These are phyloP conservation scores for Paraphoma sp. DNA, from an alignment of 2,329 filamentous ascomycete genomes.

Conservation along the genomic window DNA sequence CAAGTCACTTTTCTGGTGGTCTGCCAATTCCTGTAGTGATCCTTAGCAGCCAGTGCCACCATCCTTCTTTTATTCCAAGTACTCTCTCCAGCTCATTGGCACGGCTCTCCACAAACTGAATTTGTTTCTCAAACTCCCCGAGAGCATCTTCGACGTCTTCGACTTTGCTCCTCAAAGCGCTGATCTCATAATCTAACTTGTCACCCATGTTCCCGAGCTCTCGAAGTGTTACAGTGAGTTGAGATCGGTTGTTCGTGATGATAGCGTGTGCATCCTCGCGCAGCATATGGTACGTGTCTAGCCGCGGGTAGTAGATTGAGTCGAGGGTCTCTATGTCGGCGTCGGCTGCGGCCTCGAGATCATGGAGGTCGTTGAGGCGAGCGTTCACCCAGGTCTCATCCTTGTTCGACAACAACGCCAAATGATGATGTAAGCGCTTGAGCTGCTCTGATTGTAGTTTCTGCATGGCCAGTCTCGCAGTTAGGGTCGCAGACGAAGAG, in stretches of 20 bases:
- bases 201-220: constrained; percentile 82
- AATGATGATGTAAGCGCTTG: constrained; percentile 66
- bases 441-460: constrained; percentile 60
- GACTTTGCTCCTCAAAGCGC: constrained; percentile 78
- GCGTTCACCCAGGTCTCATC: constrained; percentile 68
- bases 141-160: constrained; percentile 87
- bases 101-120: constrained; percentile 51
- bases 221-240: constrained; percentile 73
- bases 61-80: constrained; percentile 42
- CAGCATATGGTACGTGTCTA: constrained; percentile 73
- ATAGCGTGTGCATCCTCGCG: constrained; percentile 72
- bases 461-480: constrained; percentile 43
- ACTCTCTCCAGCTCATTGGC: constrained; percentile 66
- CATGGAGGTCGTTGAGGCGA: constrained; percentile 63
- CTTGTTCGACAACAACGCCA: constrained; percentile 62
- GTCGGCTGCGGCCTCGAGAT: constrained; percentile 68
- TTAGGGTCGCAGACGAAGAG: constrained; percentile 40
- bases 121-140: constrained; percentile 76
- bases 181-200: constrained; percentile 91
- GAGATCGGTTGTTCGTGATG: constrained; percentile 71
- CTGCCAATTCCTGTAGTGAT: constrained; percentile 35
- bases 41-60: constrained; percentile 41
- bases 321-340: constrained; percentile 67
- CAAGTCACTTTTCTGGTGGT: not conserved
- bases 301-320: constrained; percentile 72